phyloP scores from a whole-genome alignment of 2,329 filamentous ascomycete species.

The Zalaria sp. region DNA sequence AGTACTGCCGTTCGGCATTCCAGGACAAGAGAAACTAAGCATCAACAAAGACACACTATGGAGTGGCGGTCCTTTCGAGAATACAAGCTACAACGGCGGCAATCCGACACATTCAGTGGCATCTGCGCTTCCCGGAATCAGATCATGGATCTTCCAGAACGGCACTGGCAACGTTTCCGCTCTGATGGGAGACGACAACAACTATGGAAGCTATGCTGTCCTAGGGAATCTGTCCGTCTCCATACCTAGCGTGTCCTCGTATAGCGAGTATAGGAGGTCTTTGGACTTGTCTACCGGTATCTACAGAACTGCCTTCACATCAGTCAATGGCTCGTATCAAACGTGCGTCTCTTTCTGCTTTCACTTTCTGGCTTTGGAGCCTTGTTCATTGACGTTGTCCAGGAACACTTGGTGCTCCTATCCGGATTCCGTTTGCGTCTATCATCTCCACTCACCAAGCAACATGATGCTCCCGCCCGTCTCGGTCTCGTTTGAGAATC shows the following conservation, averaged over 20 bases:
- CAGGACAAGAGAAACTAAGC: slow-evolving; percentile 28
- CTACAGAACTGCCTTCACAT: slow-evolving; percentile 16
- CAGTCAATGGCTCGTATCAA: slow-evolving; percentile 16
- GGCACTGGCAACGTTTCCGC: slow-evolving; percentile 30
- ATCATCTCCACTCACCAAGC: slow-evolving; percentile 15
- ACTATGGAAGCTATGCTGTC: slow-evolving; percentile 34
- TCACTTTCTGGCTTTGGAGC: background rate
- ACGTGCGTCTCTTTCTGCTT: slow-evolving; percentile 2
- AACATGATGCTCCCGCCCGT: slow-evolving; percentile 24
- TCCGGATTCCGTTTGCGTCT: slow-evolving; percentile 27
- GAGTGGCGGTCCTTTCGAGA: slow-evolving; percentile 36
- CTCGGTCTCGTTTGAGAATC: slow-evolving; percentile 28
- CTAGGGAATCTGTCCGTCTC: slow-evolving; percentile 32
- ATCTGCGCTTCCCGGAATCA: slow-evolving; percentile 23
- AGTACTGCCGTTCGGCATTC: slow-evolving; percentile 30
- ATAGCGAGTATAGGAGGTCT: slow-evolving; percentile 24
- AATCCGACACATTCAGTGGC: slow-evolving; percentile 21
- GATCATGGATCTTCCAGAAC: slow-evolving; percentile 34
- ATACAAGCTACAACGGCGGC: slow-evolving; percentile 30
- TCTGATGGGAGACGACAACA: slow-evolving; percentile 24
- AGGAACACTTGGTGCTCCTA: slow-evolving; percentile 31
- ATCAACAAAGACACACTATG: slow-evolving; percentile 37
- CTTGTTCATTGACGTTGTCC: background rate
- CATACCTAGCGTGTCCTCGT: slow-evolving; percentile 17
- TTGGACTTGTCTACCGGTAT: slow-evolving; percentile 32